Base-by-base conservation (phyloP, 352 stramenopile species). In the Globisporangium cederbergense region DNA sequence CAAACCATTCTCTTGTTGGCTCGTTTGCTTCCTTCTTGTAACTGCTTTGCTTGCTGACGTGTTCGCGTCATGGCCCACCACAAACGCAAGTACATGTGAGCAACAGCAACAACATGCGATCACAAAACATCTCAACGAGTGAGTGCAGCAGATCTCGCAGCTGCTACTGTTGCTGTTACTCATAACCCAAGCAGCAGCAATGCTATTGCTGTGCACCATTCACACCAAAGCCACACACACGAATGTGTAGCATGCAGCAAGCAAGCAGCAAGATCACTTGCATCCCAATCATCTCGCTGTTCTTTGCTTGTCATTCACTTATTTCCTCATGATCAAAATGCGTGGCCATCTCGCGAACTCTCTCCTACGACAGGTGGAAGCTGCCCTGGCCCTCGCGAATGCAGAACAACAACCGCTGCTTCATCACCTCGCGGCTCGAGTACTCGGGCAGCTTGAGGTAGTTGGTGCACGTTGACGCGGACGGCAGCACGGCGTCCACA, bases 371-470 rank as follows among this genome's bases (percentile, higher is more conserved):
- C n/a, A 91, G 67, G 56, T 92, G 85, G 71, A 94, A 94, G 67
- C 79, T 91, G 69, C 78, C 77, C 63, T 96, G 89, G 11, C 89
- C 89, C 68, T 97, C 86, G 56, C 76, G 73, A 56, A 97, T 96
- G 64, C 86, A 93, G 57, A 94, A 93, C 30, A 88, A 62, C 46
- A 97, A 67, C 10, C 85, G 83, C 42, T 69, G 58, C 62, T 80
- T 76, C 76, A 97, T 86, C 25, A 86, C 64, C 9, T 87, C 76
- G 22, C 84, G 80, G 40, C 81, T 88, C 32, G 82, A 95, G 69
- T 97, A 97, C 49, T 91, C 87, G n/a, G 90, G 90, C 28, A 97
- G 73, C 73, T 97, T 97, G 36, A 97, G 74, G 74, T 97, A 97
- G 65, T 96, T 95, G 34, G 88, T 91, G 67, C 89, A 97, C 53